phyloP scores from a whole-genome alignment of 192 early-diverging fungal genomes.

The Gigaspora rosea region DNA sequence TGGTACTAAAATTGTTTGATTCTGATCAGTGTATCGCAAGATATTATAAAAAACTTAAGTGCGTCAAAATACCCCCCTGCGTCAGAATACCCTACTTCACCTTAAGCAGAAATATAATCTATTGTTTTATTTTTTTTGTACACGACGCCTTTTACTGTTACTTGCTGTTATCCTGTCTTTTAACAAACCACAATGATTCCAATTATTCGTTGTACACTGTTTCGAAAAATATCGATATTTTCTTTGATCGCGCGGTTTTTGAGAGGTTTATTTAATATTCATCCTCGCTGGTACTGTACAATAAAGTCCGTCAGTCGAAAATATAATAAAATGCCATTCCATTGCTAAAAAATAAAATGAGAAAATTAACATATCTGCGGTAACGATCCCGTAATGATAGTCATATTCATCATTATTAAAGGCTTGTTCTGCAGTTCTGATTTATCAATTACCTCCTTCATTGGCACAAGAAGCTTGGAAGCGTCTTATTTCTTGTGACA shows the following conservation, averaged over 20 bases:
- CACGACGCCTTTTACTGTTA: background rate
- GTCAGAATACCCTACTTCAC: no score
- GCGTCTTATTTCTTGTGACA: background rate
- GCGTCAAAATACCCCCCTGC: no score
- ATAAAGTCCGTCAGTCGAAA: background rate
- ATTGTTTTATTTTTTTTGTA: background rate
- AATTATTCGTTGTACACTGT: slow-evolving; percentile 25
- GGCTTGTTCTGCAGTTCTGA: slow-evolving; percentile 6
- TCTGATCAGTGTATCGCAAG: no score
- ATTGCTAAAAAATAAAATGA: background rate
- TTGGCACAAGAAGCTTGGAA: slow-evolving; percentile 8
- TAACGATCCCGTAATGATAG: background rate
- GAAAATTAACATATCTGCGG: background rate
- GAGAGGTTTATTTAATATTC: slow-evolving; percentile 20
- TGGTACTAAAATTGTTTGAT: no score
- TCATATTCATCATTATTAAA: background rate
- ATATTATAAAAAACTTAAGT: no score
- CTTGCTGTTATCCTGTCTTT: slow-evolving; percentile 12
- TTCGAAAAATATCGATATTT: slow-evolving; percentile 14
- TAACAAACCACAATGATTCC: slow-evolving; percentile 12
- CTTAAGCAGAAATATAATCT: no score
- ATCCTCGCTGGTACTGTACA: background rate
- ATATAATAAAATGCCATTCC: background rate
- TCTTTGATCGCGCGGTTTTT: slow-evolving; percentile 19
- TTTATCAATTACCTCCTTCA: slow-evolving; percentile 5